A percentile compares a stretch with the other conserved stretches of the same genome.
Evolutionary conservation across 208 protist genomes (phyloP).

Genomic region (Trypanosoma avium): DNA sequence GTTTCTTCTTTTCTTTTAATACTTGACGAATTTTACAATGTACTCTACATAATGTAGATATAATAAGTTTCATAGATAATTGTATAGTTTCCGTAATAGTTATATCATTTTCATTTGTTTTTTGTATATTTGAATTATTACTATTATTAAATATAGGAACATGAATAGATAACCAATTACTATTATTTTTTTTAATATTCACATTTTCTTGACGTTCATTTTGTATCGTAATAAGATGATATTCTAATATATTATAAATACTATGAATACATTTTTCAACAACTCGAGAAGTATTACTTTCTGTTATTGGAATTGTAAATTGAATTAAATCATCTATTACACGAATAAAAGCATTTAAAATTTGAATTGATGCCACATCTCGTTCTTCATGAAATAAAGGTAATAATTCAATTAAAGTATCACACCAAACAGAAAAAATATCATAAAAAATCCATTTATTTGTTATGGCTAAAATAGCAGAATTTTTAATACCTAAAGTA

Average conservation of each 20-base stretch:
- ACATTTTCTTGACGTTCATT: neutral
- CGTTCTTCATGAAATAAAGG: constrained; percentile 6
- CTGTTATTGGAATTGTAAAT: neutral
- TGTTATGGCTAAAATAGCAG: neutral
- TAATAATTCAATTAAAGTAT: constrained; percentile 12
- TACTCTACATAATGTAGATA: constrained; percentile 17
- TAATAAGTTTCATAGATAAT: constrained; percentile 4
- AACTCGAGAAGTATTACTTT: neutral
- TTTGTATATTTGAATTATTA: neutral
- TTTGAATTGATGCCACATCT: neutral
- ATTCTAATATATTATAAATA: constrained; percentile 17
- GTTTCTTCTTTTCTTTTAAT: no score
- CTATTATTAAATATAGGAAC: constrained; percentile 3
- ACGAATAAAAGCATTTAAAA: constrained; percentile 11
- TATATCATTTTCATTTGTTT: neutral
- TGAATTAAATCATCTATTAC: constrained; percentile 10
- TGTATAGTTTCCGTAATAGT: neutral
- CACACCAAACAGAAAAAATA: constrained; percentile 21
- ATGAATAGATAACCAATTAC: constrained; percentile 7
- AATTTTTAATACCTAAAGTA: constrained; percentile 10
- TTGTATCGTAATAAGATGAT: neutral
- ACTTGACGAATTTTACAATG: neutral
- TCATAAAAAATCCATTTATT: constrained; percentile 9
- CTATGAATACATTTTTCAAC: constrained; percentile 5
- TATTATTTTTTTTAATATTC: neutral